Evolutionary conservation across 1,284 basidiomycete species (phyloP).

Genomic region (Peniophora sp.): DNA sequence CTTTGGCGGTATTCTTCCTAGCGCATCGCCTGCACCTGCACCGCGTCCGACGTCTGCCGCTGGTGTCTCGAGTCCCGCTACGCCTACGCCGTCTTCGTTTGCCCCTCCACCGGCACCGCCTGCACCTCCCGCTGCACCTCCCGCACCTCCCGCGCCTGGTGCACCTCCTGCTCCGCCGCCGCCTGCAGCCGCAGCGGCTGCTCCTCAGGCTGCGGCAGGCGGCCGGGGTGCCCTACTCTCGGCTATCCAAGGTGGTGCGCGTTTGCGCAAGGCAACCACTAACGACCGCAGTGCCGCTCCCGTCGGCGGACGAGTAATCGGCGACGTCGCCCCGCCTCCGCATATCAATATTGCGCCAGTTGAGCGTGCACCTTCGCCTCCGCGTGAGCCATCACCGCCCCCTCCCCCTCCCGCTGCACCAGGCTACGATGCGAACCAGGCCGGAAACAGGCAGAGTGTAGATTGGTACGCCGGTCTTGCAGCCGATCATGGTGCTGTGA

Average conservation of each 20-base stretch:
- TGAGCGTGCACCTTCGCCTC: conserved; percentile 30
- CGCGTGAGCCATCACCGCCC: conserved; percentile 32
- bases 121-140: conserved; percentile 18
- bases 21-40: conserved; percentile 11
- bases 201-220: conserved; percentile 27
- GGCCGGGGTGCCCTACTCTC: conserved; percentile 68
- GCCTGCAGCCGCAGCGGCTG: conserved; percentile 23
- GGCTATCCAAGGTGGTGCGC: conserved; percentile 78
- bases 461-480: conserved; percentile 93
- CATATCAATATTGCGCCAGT: conserved; percentile 54
- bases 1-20: conserved; percentile 63
- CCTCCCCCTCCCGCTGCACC: conserved; percentile 13
- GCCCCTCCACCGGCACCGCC: conserved; percentile 20
- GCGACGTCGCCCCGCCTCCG: conserved; percentile 64
- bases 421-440: conserved; percentile 15
- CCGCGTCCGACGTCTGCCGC: conserved; percentile 38
- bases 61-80: conserved; percentile 6
- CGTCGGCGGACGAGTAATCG: conserved; percentile 72
- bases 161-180: conserved; percentile 22
- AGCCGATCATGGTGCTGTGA: conserved; percentile 45
- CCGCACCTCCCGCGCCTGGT: conserved; percentile 17
- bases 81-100: conserved; percentile 22
- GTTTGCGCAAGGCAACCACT: conserved; percentile 74
- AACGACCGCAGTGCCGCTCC: conserved; percentile 74
- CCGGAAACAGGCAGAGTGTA: conserved; percentile 71